phyloP scores from a whole-genome alignment of 2,329 filamentous ascomycete genomes.

The Cladophialophora yegresii region DNA sequence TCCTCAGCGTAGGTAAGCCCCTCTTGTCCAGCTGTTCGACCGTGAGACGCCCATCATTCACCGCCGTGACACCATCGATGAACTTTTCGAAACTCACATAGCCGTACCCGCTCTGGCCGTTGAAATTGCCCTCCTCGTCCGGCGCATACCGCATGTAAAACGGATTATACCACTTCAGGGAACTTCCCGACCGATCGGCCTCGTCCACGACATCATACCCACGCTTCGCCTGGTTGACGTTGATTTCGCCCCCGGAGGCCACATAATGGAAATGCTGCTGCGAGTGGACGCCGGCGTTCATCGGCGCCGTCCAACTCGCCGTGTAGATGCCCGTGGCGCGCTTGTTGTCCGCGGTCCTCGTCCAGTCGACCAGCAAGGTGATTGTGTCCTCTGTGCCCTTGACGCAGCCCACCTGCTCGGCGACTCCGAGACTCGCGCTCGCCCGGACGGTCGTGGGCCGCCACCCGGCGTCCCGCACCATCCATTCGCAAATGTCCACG shows the following conservation, averaged over 20 bases:
- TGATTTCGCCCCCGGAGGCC: conserved; percentile 78
- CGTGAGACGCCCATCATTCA: conserved; percentile 73
- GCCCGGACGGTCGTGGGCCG: conserved; percentile 77
- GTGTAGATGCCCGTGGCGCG: conserved; percentile 87
- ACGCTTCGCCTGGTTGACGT: conserved; percentile 88
- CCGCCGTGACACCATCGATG: conserved; percentile 76
- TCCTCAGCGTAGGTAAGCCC: conserved; percentile 79
- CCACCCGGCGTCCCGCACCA: conserved; percentile 80
- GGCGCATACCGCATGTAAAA: conserved; percentile 95
- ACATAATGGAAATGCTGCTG: conserved; percentile 98
- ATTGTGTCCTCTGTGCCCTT: conserved; percentile 89
- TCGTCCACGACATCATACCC: conserved; percentile 93
- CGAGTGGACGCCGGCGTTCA: conserved; percentile 89
- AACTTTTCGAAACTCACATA: conserved; percentile 97
- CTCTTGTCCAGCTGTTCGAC: conserved; percentile 77
- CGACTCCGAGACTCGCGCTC: conserved; percentile 75
- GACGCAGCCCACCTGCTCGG: conserved; percentile 75
- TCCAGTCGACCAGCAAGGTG: conserved; percentile 85
- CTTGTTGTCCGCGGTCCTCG: conserved; percentile 56
- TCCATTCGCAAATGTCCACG: conserved; percentile 87
- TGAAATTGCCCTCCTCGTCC: conserved; percentile 92
- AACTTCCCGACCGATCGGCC: conserved; percentile 47
- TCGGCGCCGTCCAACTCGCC: conserved; percentile 89
- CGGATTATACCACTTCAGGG: conserved; percentile 83
- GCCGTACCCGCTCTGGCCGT: conserved; percentile 85